Evolutionary conservation across 108 stramenopile species (phyloP), one percentile per base, ranked within the genome.

Genomic region (Stephanodiscus triporus): DNA sequence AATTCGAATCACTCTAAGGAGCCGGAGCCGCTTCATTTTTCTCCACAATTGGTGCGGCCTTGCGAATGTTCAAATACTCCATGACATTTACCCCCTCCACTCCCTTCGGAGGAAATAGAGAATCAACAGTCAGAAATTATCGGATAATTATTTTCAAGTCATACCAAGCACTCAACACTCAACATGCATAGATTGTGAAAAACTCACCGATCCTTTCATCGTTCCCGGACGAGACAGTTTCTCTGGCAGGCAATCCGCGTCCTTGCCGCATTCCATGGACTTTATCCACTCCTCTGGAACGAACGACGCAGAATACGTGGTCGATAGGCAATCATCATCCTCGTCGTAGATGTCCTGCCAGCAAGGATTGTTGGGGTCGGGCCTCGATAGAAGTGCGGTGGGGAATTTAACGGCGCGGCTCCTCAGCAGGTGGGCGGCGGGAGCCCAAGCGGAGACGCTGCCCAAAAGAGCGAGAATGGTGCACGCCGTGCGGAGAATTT

Each of bases 221-320:
- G 75, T 75, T 54, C 69, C 81, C 5, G 81, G 81, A 38, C 69
- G 74, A 17, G 73, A 66, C 56, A 82, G 36, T 43, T 73, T 69
- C 57, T 82, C 81, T 14, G 81, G 81, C 40, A 82, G 62, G 71
- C 76, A 77, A 58, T 78, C 76, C 24, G 70, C 81, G 45, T 78
- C 81, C 49, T 82, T 77, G 47, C 76, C 81, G 48, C 81, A 82
- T 6, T 76, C 76, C 76, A 82, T 61, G 24, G 71, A 73, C 59
- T 82, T 82, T 40, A 82, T 78, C 81, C 81, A 82, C 45, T 82
- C 74, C 42, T 82, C 76, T 8, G 81, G 76, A 42, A 82, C 76
- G 60, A 82, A 82, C 5, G 70, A 54, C 11, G 81, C 73, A 32
- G 81, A 82, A 62, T 77, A 82, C 14, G 40, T 57, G 26, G 81